Base-by-base conservation (phyloP, 1,139 yeast species). In the Hansenula lynferdii region DNA sequence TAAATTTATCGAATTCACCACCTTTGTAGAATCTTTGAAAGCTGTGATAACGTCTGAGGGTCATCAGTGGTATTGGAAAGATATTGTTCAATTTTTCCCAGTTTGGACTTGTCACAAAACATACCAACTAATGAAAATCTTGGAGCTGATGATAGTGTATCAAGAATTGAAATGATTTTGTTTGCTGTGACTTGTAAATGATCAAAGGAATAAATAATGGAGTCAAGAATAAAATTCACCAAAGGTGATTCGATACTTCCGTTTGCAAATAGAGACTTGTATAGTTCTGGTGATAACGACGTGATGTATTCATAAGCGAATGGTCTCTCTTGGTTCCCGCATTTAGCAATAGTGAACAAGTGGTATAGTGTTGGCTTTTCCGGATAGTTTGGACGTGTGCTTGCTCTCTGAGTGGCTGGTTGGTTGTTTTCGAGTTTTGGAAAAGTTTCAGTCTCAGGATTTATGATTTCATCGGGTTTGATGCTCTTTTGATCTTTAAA, bases 161-260 rank as follows among this genome's bases (percentile, higher is more conserved):
- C 16, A 2, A 50, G 19, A 2, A 48, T 30, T 1, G 34, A 22
- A 1, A 37, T 5, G 4, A 45, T 31, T n/a, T 29, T 25, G 5
- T 14, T 10, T 8, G 22, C 15, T 6, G 18, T 14, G 12, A 34
- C 27, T 4, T 7, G 3, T 2, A 40, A 15, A 8, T 22, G 10
- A 5, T 29, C 10, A 6, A 47, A 12, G 0, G 12, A 18, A 16
- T 33, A 44, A 11, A 53, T 33, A 3, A 70, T 64, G 0, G 83
- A 73, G 35, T 75, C 77, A 11, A 80, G 44, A 37, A 69, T 67
- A 46, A 78, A 75, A 21, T 69, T 70, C 15, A 82, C 57, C 40
- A 76, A 70, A 15, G 74, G 77, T 1, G 75, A 58, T 42, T 83
- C 90, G 1, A 83, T 58, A 1, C 86, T 86, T 3, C 73, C 68